Percentiles rank a stretch among this genome's conserved stretches.
Evolutionary conservation across 2,329 filamentous ascomycete species (phyloP).

Genomic region (Penicillium brevicompactum): DNA sequence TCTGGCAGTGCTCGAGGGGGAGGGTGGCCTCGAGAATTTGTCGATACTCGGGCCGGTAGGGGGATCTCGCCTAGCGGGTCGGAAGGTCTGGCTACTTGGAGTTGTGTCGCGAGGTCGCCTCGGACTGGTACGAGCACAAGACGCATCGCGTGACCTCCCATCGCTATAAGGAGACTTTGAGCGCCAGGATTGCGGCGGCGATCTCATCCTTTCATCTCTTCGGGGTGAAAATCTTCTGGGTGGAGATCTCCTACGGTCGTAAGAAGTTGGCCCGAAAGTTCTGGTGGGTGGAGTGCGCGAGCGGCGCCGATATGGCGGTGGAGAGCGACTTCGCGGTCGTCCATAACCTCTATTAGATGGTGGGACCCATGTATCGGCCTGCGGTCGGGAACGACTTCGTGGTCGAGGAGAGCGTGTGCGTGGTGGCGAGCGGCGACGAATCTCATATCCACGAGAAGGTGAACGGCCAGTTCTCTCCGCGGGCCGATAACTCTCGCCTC

Average conservation of each 20-base stretch:
- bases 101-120: slow-evolving; percentile 41
- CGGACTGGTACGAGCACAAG: slow-evolving; percentile 34
- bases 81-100: slow-evolving; percentile 35
- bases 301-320: slow-evolving; percentile 41
- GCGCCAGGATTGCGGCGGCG: slow-evolving; percentile 41
- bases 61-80: slow-evolving; percentile 37
- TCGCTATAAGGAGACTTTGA: slow-evolving; percentile 43
- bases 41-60: slow-evolving; percentile 30
- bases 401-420: slow-evolving; percentile 41
- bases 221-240: slow-evolving; percentile 45
- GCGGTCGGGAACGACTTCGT: slow-evolving; percentile 39
- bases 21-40: slow-evolving; percentile 30
- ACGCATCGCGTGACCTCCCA: slow-evolving; percentile 32
- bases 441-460: slow-evolving; percentile 38
- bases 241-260: slow-evolving; percentile 39
- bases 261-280: slow-evolving; percentile 35
- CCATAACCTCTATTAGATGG: slow-evolving; percentile 35
- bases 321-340: slow-evolving; percentile 47
- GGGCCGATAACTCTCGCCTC: slow-evolving; percentile 49
- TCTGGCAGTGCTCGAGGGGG: slow-evolving; percentile 30
- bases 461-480: slow-evolving; percentile 33
- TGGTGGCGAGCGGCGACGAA: slow-evolving; percentile 39
- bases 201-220: slow-evolving; percentile 42
- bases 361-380: slow-evolving; percentile 47
- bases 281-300: slow-evolving; percentile 45